phyloP scores from a whole-genome alignment of 148 eudicot genomes.

The Hydrangea macrophylla region DNA sequence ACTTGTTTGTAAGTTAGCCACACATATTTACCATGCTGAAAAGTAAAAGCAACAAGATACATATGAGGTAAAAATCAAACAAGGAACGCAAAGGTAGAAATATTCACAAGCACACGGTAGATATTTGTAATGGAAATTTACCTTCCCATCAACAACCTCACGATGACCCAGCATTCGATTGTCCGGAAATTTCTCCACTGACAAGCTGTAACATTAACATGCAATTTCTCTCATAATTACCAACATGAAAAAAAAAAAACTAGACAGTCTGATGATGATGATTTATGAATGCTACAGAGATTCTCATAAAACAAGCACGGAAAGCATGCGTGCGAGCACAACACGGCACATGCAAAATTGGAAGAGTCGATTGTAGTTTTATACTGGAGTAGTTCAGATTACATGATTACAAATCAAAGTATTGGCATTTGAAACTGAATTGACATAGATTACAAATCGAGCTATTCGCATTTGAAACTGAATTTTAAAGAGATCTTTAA shows the following conservation, averaged over 20 bases:
- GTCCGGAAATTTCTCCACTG: conserved; percentile 61
- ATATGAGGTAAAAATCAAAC: not conserved
- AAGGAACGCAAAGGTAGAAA: not conserved
- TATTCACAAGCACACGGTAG: not conserved
- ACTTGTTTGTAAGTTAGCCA: conserved; percentile 93
- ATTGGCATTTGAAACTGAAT: too few species aligned
- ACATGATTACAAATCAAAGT: not conserved
- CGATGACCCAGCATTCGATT: conserved; percentile 71
- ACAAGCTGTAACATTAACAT: conserved; percentile 45
- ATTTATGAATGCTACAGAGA: too few species aligned
- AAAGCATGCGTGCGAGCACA: not conserved
- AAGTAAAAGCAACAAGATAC: conserved; percentile 18
- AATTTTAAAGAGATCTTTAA: not conserved
- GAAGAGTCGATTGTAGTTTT: too few species aligned
- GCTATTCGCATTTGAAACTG: not conserved
- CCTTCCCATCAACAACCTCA: conserved; percentile 74
- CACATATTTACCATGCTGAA: conserved; percentile 77
- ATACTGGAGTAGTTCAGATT: too few species aligned
- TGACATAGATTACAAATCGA: not conserved
- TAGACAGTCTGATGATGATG: too few species aligned
- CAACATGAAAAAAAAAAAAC: too few species aligned
- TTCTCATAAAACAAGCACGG: too few species aligned
- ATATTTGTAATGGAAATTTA: conserved; percentile 19
- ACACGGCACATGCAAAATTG: not conserved
- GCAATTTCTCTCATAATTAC: not conserved